A percentile compares a stretch with the other conserved stretches of the same genome.
These are phyloP conservation scores for Priceomyces melissophilus DNA, from an alignment of 805 yeast genomes.

Conservation along the genomic window DNA sequence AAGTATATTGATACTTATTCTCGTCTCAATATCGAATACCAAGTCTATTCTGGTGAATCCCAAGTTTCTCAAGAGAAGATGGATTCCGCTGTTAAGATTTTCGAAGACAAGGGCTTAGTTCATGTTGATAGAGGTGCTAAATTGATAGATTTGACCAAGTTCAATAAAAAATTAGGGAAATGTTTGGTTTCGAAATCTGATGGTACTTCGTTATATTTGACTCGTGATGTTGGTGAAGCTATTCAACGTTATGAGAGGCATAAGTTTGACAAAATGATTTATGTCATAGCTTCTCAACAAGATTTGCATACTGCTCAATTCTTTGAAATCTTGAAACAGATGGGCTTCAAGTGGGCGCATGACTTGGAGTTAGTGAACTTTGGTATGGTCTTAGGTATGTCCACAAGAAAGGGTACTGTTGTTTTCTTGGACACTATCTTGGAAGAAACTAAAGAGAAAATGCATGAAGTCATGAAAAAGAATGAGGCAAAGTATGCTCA, in stretches of 20 bases:
- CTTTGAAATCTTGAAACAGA: constrained; percentile 86
- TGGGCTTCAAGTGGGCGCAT: constrained; percentile 87
- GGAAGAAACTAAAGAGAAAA: constrained; percentile 87
- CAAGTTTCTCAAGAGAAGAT: constrained; percentile 77
- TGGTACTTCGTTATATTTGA: constrained; percentile 89
- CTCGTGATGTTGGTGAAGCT: constrained; percentile 97
- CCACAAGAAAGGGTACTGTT: constrained; percentile 96
- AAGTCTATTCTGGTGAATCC: constrained; percentile 92
- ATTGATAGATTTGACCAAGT: constrained; percentile 77
- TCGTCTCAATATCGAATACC: constrained; percentile 85
- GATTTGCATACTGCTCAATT: constrained; percentile 92
- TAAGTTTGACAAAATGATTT: constrained; percentile 92
- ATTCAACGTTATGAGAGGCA: constrained; percentile 79
- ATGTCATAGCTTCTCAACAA: constrained; percentile 95
- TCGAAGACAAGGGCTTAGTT: constrained; percentile 66
- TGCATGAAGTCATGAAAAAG: constrained; percentile 95
- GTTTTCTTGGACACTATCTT: constrained; percentile 94
- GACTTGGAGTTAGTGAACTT: constrained; percentile 81
- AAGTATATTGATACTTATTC: constrained; percentile 86
- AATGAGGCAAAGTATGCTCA: constrained; percentile 89
- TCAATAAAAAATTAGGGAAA: constrained; percentile 90
- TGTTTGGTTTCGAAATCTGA: constrained; percentile 90
- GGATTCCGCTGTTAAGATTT: constrained; percentile 58
- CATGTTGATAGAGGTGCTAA: constrained; percentile 89
- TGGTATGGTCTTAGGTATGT: constrained; percentile 99